A percentile compares a stretch with the other conserved stretches of the same genome.
Conservation (phyloP, 1,139 yeast genomes). For the Sugiyamaella japonica region DNA sequence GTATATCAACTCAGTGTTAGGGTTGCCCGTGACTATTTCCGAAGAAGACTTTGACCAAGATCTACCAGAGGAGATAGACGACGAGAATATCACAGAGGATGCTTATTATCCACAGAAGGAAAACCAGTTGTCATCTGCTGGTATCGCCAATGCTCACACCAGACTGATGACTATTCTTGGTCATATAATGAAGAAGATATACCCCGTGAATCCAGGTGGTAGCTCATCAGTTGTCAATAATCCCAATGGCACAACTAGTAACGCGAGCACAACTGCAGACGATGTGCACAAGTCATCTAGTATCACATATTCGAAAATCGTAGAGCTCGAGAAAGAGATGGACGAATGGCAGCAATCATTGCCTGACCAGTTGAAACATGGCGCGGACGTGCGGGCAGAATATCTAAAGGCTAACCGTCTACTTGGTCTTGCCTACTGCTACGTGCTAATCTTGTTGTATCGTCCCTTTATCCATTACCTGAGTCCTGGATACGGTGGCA, state of each 20-base stretch:
- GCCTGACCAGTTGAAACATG: constrained; percentile 74
- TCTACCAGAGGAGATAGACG: constrained; percentile 80
- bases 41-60: constrained; percentile 90
- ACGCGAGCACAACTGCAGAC: constrained; percentile 16
- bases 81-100: constrained; percentile 75
- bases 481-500: constrained; percentile 42
- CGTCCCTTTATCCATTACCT: constrained; percentile 90
- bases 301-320: constrained; percentile 61
- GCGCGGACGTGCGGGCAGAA: constrained; percentile 61
- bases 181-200: constrained; percentile 55
- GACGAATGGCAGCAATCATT: constrained; percentile 73
- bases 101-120: constrained; percentile 44
- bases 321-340: constrained; percentile 69
- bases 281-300: constrained; percentile 19
- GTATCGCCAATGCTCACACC: constrained; percentile 85
- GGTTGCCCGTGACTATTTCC: constrained; percentile 66
- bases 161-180: constrained; percentile 61
- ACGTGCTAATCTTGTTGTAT: constrained; percentile 80
- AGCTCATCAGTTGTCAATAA: constrained; percentile 3
- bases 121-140: constrained; percentile 63
- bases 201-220: constrained; percentile 50
- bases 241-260: constrained; percentile 27
- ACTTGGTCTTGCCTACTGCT: constrained; percentile 74
- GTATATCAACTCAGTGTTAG: constrained; percentile 84
- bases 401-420: constrained; percentile 74